These are phyloP conservation scores for Zymoseptoria ardabiliae DNA, from an alignment of 2,329 filamentous ascomycete genomes.

Conservation along the genomic window DNA sequence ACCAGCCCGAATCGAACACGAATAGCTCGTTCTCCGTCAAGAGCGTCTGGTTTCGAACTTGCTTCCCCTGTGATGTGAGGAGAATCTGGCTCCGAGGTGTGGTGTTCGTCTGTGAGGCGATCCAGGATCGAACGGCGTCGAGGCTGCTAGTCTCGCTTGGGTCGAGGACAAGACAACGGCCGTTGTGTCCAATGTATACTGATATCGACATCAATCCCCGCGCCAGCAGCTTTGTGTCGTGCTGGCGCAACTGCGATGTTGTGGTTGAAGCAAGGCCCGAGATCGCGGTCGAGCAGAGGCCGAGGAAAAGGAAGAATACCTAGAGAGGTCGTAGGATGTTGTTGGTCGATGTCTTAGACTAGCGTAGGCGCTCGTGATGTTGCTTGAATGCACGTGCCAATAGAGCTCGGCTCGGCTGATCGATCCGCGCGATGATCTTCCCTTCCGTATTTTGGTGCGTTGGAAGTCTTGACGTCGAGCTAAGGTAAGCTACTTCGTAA, in stretches of 20 bases:
- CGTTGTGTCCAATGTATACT: slow-evolving; percentile 91
- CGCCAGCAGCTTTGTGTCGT: slow-evolving; percentile 9
- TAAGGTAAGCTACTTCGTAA: not conserved
- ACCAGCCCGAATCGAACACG: slow-evolving; percentile 70
- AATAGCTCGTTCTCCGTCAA: slow-evolving; percentile 85
- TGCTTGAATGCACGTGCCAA: not conserved
- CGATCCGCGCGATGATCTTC: not conserved
- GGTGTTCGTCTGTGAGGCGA: slow-evolving; percentile 67
- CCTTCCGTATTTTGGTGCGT: not conserved
- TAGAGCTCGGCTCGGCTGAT: not conserved
- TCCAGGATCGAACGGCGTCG: slow-evolving; percentile 78
- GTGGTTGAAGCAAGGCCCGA: not conserved
- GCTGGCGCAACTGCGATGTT: slow-evolving; percentile 7
- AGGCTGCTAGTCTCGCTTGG: slow-evolving; percentile 67
- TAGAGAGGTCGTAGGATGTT: not conserved
- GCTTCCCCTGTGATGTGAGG: slow-evolving; percentile 76
- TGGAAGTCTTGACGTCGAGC: not conserved
- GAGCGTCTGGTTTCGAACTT: slow-evolving; percentile 72
- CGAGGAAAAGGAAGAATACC: not conserved
- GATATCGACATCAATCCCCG: slow-evolving; percentile 61
- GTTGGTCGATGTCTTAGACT: not conserved
- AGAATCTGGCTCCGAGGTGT: slow-evolving; percentile 73
- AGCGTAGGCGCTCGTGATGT: not conserved
- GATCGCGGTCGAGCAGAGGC: not conserved
- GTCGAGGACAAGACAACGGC: slow-evolving; percentile 76